phyloP scores from a whole-genome alignment of 345 rosid genomes.

The Angophora floribunda region DNA sequence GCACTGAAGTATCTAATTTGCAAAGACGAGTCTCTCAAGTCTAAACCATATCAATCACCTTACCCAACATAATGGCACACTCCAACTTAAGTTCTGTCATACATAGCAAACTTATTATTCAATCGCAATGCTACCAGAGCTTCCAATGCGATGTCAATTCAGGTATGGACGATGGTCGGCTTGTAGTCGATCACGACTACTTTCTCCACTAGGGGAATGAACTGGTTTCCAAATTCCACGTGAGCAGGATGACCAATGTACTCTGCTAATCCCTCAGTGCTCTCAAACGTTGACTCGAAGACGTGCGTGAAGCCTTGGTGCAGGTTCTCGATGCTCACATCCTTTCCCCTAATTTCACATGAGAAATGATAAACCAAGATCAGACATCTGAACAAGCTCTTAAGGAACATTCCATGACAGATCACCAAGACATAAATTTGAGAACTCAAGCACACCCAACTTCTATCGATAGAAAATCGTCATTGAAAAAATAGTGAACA shows the following conservation, averaged over 20 bases:
- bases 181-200: constrained; percentile 62
- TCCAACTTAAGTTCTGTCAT: background rate
- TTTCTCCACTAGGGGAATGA: constrained; percentile 44
- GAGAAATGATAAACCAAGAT: background rate
- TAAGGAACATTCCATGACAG: background rate
- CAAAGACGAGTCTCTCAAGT: background rate
- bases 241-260: constrained; percentile 70
- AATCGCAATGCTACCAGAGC: background rate
- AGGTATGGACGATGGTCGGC: constrained; percentile 34
- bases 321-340: constrained; percentile 72
- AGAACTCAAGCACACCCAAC: background rate
- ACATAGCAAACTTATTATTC: background rate
- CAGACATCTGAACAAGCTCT: background rate
- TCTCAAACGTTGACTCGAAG: constrained; percentile 69
- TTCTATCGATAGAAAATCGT: background rate
- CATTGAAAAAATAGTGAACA: background rate
- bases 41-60: background rate
- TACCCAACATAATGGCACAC: background rate
- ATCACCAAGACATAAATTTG: background rate
- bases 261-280: constrained; percentile 55
- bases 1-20: background rate
- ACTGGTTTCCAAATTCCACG: constrained; percentile 38
- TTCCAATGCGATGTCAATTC: background rate
- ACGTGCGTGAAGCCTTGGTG: constrained; percentile 83
- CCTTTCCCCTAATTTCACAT: constrained; percentile 46